A percentile compares a stretch with the other conserved stretches of the same genome.
These are phyloP conservation scores for Nitzschia inconspicua DNA, from an alignment of 108 stramenopile species.

Conservation along the genomic window DNA sequence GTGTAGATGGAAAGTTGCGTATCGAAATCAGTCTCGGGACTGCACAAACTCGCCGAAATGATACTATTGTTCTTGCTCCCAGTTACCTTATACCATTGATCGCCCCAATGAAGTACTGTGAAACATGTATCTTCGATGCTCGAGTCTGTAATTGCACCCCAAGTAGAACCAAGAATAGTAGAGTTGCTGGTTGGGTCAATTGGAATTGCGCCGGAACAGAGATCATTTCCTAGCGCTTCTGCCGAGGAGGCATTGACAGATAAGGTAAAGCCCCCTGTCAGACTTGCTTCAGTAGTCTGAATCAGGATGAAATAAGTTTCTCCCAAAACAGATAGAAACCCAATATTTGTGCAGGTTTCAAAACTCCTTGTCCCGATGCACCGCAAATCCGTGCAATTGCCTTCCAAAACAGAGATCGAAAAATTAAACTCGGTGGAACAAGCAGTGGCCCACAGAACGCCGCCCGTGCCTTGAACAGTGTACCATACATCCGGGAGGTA, in stretches of 20 bases:
- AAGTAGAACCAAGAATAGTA: too few relatives aligned
- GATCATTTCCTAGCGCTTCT: neutral
- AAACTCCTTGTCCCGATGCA: neutral
- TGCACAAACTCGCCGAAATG: too few relatives aligned
- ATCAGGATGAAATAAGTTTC: conserved; percentile 9
- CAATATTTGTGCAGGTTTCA: neutral
- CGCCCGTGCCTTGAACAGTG: neutral
- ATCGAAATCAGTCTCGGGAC: too few relatives aligned
- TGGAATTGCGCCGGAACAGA: neutral
- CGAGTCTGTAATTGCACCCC: neutral
- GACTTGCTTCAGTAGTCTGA: neutral
- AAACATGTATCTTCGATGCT: neutral
- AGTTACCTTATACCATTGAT: too few relatives aligned
- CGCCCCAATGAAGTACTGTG: conserved; percentile 1
- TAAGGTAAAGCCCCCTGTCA: neutral
- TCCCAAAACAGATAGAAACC: neutral
- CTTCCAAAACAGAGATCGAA: neutral
- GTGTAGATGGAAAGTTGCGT: too few relatives aligned
- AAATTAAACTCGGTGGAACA: neutral
- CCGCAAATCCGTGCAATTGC: neutral
- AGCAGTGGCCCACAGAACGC: neutral
- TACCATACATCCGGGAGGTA: conserved; percentile 7
- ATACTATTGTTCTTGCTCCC: too few relatives aligned
- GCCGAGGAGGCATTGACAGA: neutral
- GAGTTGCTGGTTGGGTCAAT: neutral